Evolutionary conservation across 129 eudicot genomes (phyloP).

Genomic region (Flaveria ramosissima): DNA sequence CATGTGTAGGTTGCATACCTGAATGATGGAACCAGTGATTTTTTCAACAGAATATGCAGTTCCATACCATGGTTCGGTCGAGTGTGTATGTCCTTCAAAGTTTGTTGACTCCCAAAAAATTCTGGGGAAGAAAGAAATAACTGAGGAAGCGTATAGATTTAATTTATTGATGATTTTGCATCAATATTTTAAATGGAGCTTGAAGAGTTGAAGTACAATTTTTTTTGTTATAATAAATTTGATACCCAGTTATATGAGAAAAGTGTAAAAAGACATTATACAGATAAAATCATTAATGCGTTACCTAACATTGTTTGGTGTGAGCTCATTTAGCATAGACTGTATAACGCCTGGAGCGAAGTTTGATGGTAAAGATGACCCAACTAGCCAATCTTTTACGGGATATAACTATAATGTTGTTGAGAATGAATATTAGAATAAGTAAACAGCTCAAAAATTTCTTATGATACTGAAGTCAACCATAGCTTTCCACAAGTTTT

Average conservation of each 20-base stretch:
- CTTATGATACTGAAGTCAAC: constrained; percentile 2
- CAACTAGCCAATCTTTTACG: constrained; percentile 85
- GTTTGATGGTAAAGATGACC: constrained; percentile 76
- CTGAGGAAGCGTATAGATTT: neutral
- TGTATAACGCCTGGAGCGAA: constrained; percentile 63
- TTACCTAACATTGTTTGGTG: constrained; percentile 77
- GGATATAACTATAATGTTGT: constrained; percentile 69
- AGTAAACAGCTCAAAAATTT: constrained; percentile 17
- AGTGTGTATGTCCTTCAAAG: constrained; percentile 73
- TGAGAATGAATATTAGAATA: constrained; percentile 9
- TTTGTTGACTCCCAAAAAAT: constrained; percentile 29
- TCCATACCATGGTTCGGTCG: constrained; percentile 95
- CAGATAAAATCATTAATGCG: neutral
- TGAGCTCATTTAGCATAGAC: constrained; percentile 63
- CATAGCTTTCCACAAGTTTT: constrained; percentile 7
- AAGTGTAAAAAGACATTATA: constrained; percentile 11
- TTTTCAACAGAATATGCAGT: constrained; percentile 80
- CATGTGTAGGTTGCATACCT: constrained; percentile 51
- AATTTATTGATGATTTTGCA: neutral
- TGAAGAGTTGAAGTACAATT: neutral
- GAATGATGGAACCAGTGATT: constrained; percentile 56
- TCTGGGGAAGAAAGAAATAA: constrained; percentile 38
- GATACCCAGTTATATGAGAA: constrained; percentile 9
- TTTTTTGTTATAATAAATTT: neutral
- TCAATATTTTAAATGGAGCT: neutral